A percentile compares a stretch with the other conserved stretches of the same genome.
Evolutionary conservation across 1,139 yeast species (phyloP).

Genomic region (Candida labiduridarum): DNA sequence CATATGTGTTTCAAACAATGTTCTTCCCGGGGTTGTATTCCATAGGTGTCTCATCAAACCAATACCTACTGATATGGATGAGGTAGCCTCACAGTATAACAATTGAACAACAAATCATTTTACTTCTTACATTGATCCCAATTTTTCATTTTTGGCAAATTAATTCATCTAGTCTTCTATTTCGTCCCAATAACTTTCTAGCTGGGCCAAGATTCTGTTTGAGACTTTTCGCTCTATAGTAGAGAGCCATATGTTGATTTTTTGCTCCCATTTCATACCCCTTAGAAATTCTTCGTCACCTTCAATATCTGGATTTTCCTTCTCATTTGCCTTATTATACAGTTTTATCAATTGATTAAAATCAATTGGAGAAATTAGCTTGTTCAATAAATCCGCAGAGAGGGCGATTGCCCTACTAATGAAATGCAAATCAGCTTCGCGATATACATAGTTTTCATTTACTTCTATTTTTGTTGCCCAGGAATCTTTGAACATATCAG

Average conservation of each 20-base stretch:
- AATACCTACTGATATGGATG: too few species aligned
- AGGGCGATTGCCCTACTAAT: constrained; percentile 35
- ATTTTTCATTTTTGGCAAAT: too few species aligned
- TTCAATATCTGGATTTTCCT: constrained; percentile 12
- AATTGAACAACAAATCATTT: neutral
- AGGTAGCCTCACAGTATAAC: too few species aligned
- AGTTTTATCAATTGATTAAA: constrained; percentile 19
- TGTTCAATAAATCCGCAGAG: constrained; percentile 32
- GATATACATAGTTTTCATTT: constrained; percentile 53
- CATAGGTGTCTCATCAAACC: too few species aligned
- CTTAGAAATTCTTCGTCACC: constrained; percentile 15
- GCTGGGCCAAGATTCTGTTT: constrained; percentile 13
- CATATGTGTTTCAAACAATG: too few species aligned
- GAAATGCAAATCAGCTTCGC: constrained; percentile 37
- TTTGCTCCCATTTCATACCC: constrained; percentile 22
- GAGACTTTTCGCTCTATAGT: constrained; percentile 9
- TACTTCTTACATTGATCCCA: neutral
- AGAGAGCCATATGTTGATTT: constrained; percentile 23
- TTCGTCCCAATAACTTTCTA: constrained; percentile 26
- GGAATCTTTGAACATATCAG: constrained; percentile 31
- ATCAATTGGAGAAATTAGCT: constrained; percentile 31
- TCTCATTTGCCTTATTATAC: constrained; percentile 13
- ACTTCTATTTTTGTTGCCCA: constrained; percentile 56
- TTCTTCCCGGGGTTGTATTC: too few species aligned
- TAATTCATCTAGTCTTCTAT: constrained; percentile 2